Percentiles rank a stretch among this genome's conserved stretches.
Conservation (phyloP, 2,329 filamentous ascomycete species). For the Aspergillus sp. region DNA sequence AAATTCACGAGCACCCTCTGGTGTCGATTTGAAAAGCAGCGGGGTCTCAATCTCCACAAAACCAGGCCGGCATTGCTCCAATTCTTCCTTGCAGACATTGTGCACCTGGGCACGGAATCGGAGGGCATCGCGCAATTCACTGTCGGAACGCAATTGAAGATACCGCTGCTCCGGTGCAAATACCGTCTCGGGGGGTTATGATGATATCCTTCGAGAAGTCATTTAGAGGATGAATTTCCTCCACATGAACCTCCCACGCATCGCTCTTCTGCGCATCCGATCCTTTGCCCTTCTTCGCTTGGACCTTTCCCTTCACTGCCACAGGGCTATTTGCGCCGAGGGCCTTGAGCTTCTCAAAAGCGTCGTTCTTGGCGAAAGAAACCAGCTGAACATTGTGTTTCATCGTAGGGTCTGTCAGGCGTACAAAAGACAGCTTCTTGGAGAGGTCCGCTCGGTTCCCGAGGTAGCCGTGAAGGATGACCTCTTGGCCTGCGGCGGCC, state of each 20-base stretch:
- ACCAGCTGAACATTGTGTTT: constrained; percentile 47
- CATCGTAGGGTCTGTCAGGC: constrained; percentile 46
- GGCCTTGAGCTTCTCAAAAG: constrained; percentile 38
- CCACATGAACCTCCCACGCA: constrained; percentile 56
- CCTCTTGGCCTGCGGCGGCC: constrained; percentile 30
- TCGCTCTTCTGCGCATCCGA: constrained; percentile 24
- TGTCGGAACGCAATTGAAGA: constrained; percentile 75
- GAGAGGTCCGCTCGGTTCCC: constrained; percentile 63
- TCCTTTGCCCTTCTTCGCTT: constrained; percentile 32
- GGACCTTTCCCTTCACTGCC: constrained; percentile 47
- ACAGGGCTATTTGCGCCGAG: constrained; percentile 52
- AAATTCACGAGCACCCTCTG: constrained; percentile 92
- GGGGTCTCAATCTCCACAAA: constrained; percentile 88
- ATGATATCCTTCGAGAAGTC: constrained; percentile 71
- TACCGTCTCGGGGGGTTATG: constrained; percentile 64
- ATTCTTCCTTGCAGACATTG: constrained; percentile 49
- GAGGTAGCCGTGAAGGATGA: constrained; percentile 67
- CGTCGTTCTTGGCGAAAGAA: constrained; percentile 35
- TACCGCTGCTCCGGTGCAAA: constrained; percentile 75
- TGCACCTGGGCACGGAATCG: constrained; percentile 61
- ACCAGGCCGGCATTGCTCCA: constrained; percentile 47
- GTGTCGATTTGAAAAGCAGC: constrained; percentile 92
- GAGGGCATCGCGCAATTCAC: constrained; percentile 62
- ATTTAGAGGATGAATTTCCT: constrained; percentile 64
- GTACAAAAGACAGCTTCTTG: constrained; percentile 66